Base-by-base conservation (phyloP, 148 eudicot species). In the Chenopodium quinoa region DNA sequence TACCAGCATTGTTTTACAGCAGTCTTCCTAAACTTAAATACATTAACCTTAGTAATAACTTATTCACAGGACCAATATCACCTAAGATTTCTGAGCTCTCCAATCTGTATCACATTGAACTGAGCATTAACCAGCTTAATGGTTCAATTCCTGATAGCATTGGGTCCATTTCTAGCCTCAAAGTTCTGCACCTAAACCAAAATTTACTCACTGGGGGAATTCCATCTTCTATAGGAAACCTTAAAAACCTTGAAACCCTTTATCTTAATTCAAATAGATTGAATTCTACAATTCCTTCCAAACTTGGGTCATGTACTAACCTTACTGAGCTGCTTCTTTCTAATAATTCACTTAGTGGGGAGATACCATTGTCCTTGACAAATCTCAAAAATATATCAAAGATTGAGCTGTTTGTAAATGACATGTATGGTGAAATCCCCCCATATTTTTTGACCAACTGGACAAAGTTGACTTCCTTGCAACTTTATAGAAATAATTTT, bases 401-500 rank as follows among this genome's bases (percentile, higher is more conserved):
- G 1, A 50, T 88, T 7, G 86, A 83, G 31, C 79, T 88, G 73
- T 81, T 80, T 19, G 54, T n/a, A 14, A 88, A 88, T 52, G 10
- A 3, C 1, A 79, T 88, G 13, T 66, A 9, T n/a, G 90, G 88
- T 47, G 84, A 79, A 54, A 44, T 83, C 14, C 79, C 84, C 29
- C 85, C 88, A 3, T 13, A 75, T 60, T 79, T 88, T 50, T 11
- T 83, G 19, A 46, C 86, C 23, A 88, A 81, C 34, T 88, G 88
- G 90, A 83, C 85, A 4, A 75, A 73, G 78, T 52, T 88, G 8
- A 79, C 23, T 65, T 82, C 82, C 60, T 70, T 88, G 79, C 88
- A 85, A 34, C 71, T 88, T 29, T 86, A 85, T 47, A 22, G 23
- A n/a, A 88, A 88, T 77, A 50, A 13, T 25, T 78, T 87, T 54